Evolutionary conservation across 2,329 filamentous ascomycete genomes (phyloP).

Genomic region (Exophiala oligosperma): DNA sequence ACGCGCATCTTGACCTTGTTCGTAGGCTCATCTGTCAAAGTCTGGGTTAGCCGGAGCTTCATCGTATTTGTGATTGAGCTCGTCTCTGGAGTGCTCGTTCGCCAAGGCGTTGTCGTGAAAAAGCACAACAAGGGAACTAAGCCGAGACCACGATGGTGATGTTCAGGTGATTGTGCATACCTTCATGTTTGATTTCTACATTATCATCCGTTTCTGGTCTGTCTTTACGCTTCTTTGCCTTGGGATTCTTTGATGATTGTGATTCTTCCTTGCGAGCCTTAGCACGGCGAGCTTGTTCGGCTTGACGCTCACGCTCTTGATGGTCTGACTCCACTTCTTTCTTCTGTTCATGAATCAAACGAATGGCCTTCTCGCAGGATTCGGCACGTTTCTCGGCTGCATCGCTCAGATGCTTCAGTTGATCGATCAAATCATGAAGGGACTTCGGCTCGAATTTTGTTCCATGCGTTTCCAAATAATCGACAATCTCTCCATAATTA

Average conservation of each 20-base stretch:
- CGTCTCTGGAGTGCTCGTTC: background rate
- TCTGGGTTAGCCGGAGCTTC: constrained; percentile 4
- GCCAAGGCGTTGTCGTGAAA: background rate
- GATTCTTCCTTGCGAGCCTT: constrained; percentile 45
- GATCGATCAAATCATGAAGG: constrained; percentile 52
- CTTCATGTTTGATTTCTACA: constrained; percentile 56
- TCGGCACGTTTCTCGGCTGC: constrained; percentile 58
- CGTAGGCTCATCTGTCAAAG: constrained; percentile 18
- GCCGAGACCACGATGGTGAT: constrained; percentile 1
- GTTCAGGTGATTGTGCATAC: constrained; percentile 39
- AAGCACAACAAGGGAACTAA: background rate
- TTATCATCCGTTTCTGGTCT: constrained; percentile 58
- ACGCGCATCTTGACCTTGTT: constrained; percentile 20
- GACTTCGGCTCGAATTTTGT: constrained; percentile 50
- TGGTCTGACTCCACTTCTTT: constrained; percentile 58
- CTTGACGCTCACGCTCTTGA: constrained; percentile 50
- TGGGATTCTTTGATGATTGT: constrained; percentile 55
- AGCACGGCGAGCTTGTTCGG: constrained; percentile 47
- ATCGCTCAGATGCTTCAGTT: constrained; percentile 58
- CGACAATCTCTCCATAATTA: constrained; percentile 60
- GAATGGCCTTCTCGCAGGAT: constrained; percentile 59
- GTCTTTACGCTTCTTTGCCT: constrained; percentile 79
- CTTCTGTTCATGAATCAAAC: constrained; percentile 58
- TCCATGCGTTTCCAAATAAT: constrained; percentile 51
- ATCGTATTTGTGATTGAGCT: no score